Evolutionary conservation across 768 basidiomycete species (phyloP).

Genomic region (Candolleomyces aberdarensis): DNA sequence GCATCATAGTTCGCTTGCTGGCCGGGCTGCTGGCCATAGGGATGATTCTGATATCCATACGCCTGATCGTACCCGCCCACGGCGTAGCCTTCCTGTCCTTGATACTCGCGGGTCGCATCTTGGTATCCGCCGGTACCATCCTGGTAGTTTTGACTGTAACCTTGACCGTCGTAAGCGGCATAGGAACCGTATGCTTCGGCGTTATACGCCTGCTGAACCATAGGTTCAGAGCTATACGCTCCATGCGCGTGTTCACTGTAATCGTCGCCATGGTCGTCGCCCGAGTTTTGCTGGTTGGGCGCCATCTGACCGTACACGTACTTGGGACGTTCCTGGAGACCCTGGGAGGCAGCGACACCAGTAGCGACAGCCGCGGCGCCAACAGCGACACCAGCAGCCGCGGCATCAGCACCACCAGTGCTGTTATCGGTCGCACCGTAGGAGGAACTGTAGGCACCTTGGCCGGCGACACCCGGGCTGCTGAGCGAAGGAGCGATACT

Average conservation of each 20-base stretch:
- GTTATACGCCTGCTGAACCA: slow-evolving; percentile 35
- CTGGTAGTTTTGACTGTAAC: too few relatives aligned
- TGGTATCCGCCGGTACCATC: slow-evolving; percentile 21
- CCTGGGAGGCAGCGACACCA: background rate
- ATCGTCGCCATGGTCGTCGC: slow-evolving; percentile 28
- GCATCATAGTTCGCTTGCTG: slow-evolving; percentile 11
- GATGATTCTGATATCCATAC: slow-evolving; percentile 7
- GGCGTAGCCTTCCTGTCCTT: slow-evolving; percentile 24
- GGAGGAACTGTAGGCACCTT: slow-evolving; percentile 25
- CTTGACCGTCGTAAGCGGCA: slow-evolving; percentile 22
- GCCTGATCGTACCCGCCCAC: slow-evolving; percentile 11
- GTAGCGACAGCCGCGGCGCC: background rate
- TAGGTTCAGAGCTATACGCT: slow-evolving; percentile 40
- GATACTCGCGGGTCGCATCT: slow-evolving; percentile 28
- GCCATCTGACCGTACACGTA: slow-evolving; percentile 36
- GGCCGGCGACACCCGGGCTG: slow-evolving; percentile 38
- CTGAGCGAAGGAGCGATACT: slow-evolving; percentile 26
- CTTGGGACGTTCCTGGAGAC: slow-evolving; percentile 19
- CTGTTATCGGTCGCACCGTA: slow-evolving; percentile 17
- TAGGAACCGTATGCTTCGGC: slow-evolving; percentile 44
- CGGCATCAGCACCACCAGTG: slow-evolving; percentile 12
- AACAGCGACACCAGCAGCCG: slow-evolving; percentile 24
- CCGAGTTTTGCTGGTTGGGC: slow-evolving; percentile 11
- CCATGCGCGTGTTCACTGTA: slow-evolving; percentile 28
- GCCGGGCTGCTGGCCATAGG: slow-evolving; percentile 11